Evolutionary conservation across 2,329 filamentous ascomycete species (phyloP).

Genomic region (Fusarium sp.): DNA sequence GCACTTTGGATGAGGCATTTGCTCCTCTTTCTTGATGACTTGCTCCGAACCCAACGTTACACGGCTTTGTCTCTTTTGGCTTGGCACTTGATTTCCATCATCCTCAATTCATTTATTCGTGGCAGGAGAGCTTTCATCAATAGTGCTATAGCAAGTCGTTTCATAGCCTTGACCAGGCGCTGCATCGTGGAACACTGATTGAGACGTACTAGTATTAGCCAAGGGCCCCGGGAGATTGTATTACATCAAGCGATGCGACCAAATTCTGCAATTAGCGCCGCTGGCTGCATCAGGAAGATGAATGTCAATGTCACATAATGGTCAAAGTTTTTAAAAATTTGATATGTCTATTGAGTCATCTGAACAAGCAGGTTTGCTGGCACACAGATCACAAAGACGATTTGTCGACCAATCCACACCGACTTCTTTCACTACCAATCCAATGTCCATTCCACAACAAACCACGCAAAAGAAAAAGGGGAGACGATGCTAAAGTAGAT

Average conservation of each 20-base stretch:
- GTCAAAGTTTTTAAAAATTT: not conserved
- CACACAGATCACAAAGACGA: conserved; percentile 8
- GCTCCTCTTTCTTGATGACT: not conserved
- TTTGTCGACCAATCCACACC: conserved; percentile 28
- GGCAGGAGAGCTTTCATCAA: conserved; percentile 29
- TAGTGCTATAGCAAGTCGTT: conserved; percentile 34
- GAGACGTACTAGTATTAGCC: conserved; percentile 24
- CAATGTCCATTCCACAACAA: conserved; percentile 32
- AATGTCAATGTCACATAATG: conserved; percentile 12
- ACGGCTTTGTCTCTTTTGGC: not conserved
- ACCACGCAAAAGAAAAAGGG: conserved; percentile 40
- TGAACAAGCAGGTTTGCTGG: conserved; percentile 10
- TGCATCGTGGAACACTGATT: conserved; percentile 32
- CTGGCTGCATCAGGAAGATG: not conserved
- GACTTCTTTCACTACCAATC: conserved; percentile 3
- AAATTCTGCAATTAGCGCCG: conserved; percentile 9
- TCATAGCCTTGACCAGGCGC: conserved; percentile 38
- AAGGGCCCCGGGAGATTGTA: conserved; percentile 41
- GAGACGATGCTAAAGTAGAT: conserved; percentile 32
- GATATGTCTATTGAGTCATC: conserved; percentile 8
- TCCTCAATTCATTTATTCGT: conserved; percentile 14
- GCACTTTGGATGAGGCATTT: conserved; percentile 20
- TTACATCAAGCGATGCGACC: conserved; percentile 27
- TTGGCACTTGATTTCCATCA: not conserved
- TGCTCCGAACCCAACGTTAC: conserved; percentile 1